Conservation (phyloP, 495 filamentous ascomycete species). For the Immersiella caudata region DNA sequence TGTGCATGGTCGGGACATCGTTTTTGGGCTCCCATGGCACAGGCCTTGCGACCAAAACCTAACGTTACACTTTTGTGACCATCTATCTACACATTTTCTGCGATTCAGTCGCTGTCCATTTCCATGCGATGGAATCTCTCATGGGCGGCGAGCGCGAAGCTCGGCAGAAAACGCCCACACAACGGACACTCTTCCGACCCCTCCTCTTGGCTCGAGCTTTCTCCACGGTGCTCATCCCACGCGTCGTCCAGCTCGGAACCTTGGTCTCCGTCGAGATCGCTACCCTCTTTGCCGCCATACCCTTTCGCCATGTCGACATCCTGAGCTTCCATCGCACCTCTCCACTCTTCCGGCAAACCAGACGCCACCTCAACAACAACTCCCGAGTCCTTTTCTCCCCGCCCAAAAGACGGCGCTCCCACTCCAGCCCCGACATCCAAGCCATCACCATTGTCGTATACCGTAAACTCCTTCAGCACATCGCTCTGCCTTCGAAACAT, state of each 20-base stretch:
- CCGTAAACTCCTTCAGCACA: slow-evolving; percentile 64
- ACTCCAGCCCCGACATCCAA: not conserved
- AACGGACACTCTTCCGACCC: slow-evolving; percentile 47
- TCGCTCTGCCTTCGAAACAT: slow-evolving; percentile 74
- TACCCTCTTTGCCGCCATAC: not conserved
- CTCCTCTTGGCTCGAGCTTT: slow-evolving; percentile 9
- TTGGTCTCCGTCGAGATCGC: not conserved
- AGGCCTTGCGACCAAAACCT: not conserved
- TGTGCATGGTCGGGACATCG: too few relatives aligned
- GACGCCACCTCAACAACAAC: not conserved
- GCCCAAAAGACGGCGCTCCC: not conserved
- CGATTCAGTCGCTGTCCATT: not conserved
- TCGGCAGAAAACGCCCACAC: slow-evolving; percentile 68
- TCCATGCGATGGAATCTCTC: slow-evolving; percentile 64
- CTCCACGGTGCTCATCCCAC: slow-evolving; percentile 28
- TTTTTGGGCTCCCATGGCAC: too few relatives aligned
- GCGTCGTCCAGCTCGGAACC: slow-evolving; percentile 2
- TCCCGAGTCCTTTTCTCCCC: not conserved
- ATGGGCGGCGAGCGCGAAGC: slow-evolving; percentile 75
- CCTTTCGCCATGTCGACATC: not conserved
- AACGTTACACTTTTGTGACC: not conserved
- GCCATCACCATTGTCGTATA: slow-evolving; percentile 31
- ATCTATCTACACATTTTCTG: not conserved
- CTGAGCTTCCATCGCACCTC: not conserved
- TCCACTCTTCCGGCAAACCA: not conserved